Base-by-base conservation (phyloP, 495 filamentous ascomycete genomes). In the Penicillium chermesinum region DNA sequence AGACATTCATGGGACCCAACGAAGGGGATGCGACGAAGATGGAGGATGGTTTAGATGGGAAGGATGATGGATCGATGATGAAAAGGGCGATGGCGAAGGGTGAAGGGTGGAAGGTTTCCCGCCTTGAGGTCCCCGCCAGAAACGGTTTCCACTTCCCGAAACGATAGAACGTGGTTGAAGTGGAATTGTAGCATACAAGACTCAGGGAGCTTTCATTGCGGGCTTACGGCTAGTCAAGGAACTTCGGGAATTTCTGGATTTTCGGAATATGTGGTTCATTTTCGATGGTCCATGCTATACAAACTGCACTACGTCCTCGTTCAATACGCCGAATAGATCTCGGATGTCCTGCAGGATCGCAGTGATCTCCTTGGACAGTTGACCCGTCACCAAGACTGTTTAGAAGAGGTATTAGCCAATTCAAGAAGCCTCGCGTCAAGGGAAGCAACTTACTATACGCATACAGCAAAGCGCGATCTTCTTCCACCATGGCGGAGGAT, bases 251-350 rank as follows among this genome's bases (percentile, higher is more conserved):
- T n/a, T n/a, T n/a, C n/a, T n/a, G n/a, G n/a, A n/a, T n/a, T n/a
- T n/a, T n/a, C n/a, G n/a, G n/a, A n/a, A n/a, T n/a, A n/a, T n/a
- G n/a, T n/a, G n/a, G n/a, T n/a, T n/a, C n/a, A n/a, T n/a, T n/a
- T n/a, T n/a, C n/a, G n/a, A n/a, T n/a, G n/a, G n/a, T n/a, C n/a
- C n/a, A n/a, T n/a, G n/a, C 32, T 60, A 54, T 25, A 53, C 50
- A 45, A 94, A 62, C 55, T 87, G 75, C 49, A 93, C 63, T 38
- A 77, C 70, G 53, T 91, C 85, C 62, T 90, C 87, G 61, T 84
- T 73, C 41, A 95, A 58, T 33, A 86, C 77, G 0, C 90, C 90
- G 72, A 89, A 95, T 9, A 79, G 59, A 37, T 59, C 62, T 17
- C 72, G 67, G 12, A 79, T 75, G 46, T 77, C 75, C n/a, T 50